Evolutionary conservation across 75 land plant genomes (phyloP), one percentile per base, ranked within the genome.

Genomic region (Larix kaempferi): DNA sequence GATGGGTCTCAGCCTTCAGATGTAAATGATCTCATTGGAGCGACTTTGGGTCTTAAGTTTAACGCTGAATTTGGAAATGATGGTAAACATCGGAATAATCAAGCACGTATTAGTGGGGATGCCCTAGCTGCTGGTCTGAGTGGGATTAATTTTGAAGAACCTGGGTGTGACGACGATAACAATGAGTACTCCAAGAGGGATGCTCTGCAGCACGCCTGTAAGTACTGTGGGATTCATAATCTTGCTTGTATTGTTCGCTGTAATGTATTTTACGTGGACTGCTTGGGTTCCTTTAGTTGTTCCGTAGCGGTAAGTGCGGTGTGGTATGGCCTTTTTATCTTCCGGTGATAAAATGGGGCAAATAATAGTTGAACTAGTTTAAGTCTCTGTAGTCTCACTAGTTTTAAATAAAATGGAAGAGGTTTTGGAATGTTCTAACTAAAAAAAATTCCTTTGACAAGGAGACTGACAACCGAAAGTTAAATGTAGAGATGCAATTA

Each of bases 231-330:
- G 10, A 94, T 98, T 41, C 89, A 89, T 75, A 95, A 98, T 63
- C 99, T 98, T 15, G 94, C 99, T 2, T 98, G 99, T 41, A 90
- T 98, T 1, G 95, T 92, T 22, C 76, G 98, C 62, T 98, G 98
- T 71, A 98, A 95, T 80, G 91, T n/a, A n/a, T n/a, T n/a, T n/a
- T n/a, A n/a, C n/a, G n/a, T n/a, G n/a, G n/a, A n/a, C n/a, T n/a
- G n/a, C n/a, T n/a, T n/a, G n/a, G n/a, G n/a, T n/a, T n/a, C n/a
- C n/a, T n/a, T n/a, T n/a, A n/a, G n/a, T n/a, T n/a, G n/a, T n/a
- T n/a, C n/a, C n/a, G n/a, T n/a, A n/a, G n/a, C n/a, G n/a, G n/a
- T n/a, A n/a, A n/a, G n/a, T n/a, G n/a, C n/a, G n/a, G n/a, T n/a
- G n/a, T n/a, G n/a, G n/a, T n/a, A n/a, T n/a, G n/a, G n/a, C n/a